Percentiles rank a stretch among this genome's conserved stretches.
Evolutionary conservation across 2,329 filamentous ascomycete species (phyloP).

Genomic region (Penicillium sp.): DNA sequence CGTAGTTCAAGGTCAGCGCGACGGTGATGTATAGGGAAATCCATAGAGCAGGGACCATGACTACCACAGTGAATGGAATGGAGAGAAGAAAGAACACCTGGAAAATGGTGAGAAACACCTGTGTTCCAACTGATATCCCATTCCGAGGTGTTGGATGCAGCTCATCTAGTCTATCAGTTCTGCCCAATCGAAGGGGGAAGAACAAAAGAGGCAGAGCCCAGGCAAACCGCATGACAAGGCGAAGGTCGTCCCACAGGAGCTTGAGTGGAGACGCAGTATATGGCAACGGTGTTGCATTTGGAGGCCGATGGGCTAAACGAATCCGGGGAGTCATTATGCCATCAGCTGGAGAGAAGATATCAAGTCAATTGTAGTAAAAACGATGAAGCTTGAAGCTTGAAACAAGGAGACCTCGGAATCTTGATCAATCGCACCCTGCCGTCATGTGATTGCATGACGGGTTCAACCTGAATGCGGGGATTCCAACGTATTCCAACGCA

Average conservation of each 20-base stretch:
- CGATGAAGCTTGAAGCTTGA: too few relatives aligned
- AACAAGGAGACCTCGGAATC: too few relatives aligned
- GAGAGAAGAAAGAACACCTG: constrained; percentile 62
- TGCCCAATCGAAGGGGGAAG: constrained; percentile 56
- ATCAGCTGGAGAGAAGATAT: neutral
- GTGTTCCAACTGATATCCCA: constrained; percentile 56
- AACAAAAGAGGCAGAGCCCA: constrained; percentile 58
- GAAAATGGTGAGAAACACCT: constrained; percentile 58
- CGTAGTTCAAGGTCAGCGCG: constrained; percentile 31
- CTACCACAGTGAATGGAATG: constrained; percentile 52
- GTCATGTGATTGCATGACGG: neutral
- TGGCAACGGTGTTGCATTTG: constrained; percentile 28
- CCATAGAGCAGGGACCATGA: constrained; percentile 42
- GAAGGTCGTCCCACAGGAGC: constrained; percentile 42
- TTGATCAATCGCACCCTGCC: too few relatives aligned
- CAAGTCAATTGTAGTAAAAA: too few relatives aligned
- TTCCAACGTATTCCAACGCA: neutral
- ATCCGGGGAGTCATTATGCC: constrained; percentile 9
- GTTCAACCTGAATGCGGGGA: neutral
- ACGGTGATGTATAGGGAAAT: constrained; percentile 29
- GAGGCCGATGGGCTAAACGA: constrained; percentile 8
- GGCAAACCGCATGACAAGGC: constrained; percentile 35
- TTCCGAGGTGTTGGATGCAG: constrained; percentile 61
- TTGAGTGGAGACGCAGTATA: constrained; percentile 41
- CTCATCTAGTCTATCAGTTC: constrained; percentile 61